phyloP scores from a whole-genome alignment of 306 rosid species.

The Boehmeria nivea region DNA sequence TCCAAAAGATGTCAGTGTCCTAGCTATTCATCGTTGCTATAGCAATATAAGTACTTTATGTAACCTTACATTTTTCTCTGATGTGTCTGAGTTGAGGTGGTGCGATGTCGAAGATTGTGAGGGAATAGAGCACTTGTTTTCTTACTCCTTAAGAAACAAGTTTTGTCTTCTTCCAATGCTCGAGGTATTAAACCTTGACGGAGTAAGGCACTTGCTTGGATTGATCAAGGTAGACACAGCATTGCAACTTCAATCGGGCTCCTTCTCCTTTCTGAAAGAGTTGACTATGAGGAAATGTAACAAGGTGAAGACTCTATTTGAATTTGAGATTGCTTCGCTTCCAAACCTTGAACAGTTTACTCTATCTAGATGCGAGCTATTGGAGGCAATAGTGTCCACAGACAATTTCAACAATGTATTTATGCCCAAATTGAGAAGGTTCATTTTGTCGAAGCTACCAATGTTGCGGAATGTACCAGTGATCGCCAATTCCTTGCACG shows the following conservation, averaged over 20 bases:
- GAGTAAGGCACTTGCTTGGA: constrained; percentile 1
- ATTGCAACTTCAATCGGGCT: background rate
- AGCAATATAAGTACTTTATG: constrained; percentile 11
- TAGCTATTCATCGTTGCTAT: background rate
- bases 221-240: constrained; percentile 4
- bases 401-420: background rate
- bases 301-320: constrained; percentile 12
- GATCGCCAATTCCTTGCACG: background rate
- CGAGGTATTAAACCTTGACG: background rate
- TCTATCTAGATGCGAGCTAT: background rate
- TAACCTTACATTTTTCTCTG: background rate
- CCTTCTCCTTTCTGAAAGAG: constrained; percentile 13
- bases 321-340: background rate
- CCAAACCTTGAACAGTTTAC: background rate
- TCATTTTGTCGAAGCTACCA: background rate
- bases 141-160: background rate
- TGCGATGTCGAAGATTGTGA: accelerated
- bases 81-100: background rate
- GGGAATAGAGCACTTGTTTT: constrained; percentile 8
- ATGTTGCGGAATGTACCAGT: background rate
- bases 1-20: constrained; percentile 6
- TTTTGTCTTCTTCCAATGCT: constrained; percentile 5
- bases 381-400: constrained; percentile 6
- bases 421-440: background rate
- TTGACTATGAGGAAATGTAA: background rate